These are phyloP conservation scores for Hypoxylon perforatum DNA, from an alignment of 495 filamentous ascomycete species.

Conservation along the genomic window DNA sequence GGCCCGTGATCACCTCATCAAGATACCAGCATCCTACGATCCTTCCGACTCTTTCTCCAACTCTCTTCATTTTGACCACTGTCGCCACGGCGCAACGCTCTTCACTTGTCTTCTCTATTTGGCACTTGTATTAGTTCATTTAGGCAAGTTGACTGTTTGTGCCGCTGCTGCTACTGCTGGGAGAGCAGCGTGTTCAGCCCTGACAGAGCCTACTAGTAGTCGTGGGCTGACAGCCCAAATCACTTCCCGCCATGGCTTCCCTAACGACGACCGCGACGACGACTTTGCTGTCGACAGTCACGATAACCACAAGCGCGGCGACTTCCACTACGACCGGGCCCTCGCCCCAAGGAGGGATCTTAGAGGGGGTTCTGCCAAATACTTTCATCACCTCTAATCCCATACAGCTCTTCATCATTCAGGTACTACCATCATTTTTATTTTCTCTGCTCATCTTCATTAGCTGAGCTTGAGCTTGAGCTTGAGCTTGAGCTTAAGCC, in stretches of 20 bases:
- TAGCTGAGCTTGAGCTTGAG: constrained; percentile 5
- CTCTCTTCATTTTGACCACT: constrained; percentile 10
- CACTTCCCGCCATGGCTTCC: constrained; percentile 16
- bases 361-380: constrained; percentile 46
- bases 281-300: constrained; percentile 41
- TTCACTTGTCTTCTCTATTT: background rate
- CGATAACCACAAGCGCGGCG: constrained; percentile 15
- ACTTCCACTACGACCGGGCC: constrained; percentile 24
- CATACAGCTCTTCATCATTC: constrained; percentile 94
- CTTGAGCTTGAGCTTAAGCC: background rate
- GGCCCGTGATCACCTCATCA: constrained; percentile 29
- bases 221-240: constrained; percentile 4
- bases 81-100: background rate
- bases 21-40: constrained; percentile 12
- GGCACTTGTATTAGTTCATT: background rate
- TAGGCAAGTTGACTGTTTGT: background rate
- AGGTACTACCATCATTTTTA: constrained; percentile 63
- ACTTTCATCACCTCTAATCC: constrained; percentile 66
- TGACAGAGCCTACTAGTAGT: background rate
- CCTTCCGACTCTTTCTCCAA: constrained; percentile 7
- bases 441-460: background rate
- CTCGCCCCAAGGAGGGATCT: constrained; percentile 42
- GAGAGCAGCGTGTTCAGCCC: constrained; percentile 12
- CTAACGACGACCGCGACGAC: constrained; percentile 30
- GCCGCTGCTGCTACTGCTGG: constrained; percentile 3